These are phyloP conservation scores for Nemania sp. DNA, from an alignment of 2,329 filamentous ascomycete genomes.

Conservation along the genomic window DNA sequence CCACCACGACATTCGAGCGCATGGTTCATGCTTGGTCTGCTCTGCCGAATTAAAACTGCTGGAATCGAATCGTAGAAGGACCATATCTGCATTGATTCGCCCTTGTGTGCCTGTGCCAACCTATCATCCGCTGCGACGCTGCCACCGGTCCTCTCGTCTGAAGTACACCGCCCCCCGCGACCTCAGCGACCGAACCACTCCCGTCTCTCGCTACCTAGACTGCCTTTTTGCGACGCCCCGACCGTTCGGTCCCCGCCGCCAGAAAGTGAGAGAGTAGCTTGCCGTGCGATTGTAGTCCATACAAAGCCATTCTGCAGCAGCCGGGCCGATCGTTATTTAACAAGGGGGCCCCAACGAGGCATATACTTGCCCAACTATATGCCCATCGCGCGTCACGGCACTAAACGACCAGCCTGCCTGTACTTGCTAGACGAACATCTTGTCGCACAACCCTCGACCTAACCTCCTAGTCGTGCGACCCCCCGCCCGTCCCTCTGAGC, in stretches of 20 bases:
- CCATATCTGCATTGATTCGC: conserved; percentile 21
- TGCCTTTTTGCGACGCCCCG: conserved; percentile 17
- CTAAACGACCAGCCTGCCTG: background rate
- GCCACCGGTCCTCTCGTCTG: conserved; percentile 7
- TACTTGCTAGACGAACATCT: conserved; percentile 4
- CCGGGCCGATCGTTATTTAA: background rate
- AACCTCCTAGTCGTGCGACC: conserved; percentile 26
- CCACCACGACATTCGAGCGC: conserved; percentile 21
- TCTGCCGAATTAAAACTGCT: conserved; percentile 21
- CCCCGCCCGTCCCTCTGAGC: conserved; percentile 23
- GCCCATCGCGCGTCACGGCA: conserved; percentile 22
- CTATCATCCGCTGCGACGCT: conserved; percentile 16
- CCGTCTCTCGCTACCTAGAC: conserved; percentile 7
- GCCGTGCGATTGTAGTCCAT: background rate
- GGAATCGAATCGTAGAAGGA: conserved; percentile 3
- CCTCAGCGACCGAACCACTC: conserved; percentile 20
- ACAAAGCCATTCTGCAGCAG: conserved; percentile 3
- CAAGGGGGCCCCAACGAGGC: conserved; percentile 13
- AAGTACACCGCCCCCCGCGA: conserved; percentile 24
- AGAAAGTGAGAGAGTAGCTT: background rate
- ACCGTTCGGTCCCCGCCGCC: conserved; percentile 12
- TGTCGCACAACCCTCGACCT: conserved; percentile 29
- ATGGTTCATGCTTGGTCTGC: conserved; percentile 10
- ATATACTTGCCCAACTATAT: conserved; percentile 12
- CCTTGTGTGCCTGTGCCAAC: conserved; percentile 13